Base-by-base conservation (phyloP, 768 basidiomycete genomes). In the Boletus reticulatus region DNA sequence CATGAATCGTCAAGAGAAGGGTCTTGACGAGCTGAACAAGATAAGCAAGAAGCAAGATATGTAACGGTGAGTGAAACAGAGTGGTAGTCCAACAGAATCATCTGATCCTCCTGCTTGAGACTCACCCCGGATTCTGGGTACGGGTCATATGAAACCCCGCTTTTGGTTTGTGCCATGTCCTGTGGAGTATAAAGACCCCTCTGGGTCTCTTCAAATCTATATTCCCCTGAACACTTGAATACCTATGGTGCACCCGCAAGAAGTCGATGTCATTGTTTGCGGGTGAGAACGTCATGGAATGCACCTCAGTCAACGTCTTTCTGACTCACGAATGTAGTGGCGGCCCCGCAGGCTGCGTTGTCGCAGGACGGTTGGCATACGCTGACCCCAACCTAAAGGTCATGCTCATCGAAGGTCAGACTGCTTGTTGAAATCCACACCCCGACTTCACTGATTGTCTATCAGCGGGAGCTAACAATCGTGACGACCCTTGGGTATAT, bases 401-500 rank as follows among this genome's bases (percentile, higher is more conserved):
- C 55, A 85, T 88, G 84, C 80, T 89, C 62, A 83, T 88, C 55
- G 87, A 88, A 76, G 87, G 84, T 81, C 52, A 20, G 68, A 31
- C 22, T 17, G 11, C 10, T 39, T 20, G 34, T 32, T 57, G 6
- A 44, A 13, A 19, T 14, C n/a, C 29, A 32, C 39, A 17, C 41
- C 32, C 27, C 6, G 20, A 14, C 50, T 45, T 36, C 27, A 37
- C 20, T 1, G 8, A 22, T 59, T 37, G n/a, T 13, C 24, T 22
- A 43, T 27, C 32, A 85, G 84, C 77, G 51, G 85, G 86, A 54
- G 82, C 83, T 19, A 87, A 87, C 75, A 88, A 87, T 71, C 76
- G 83, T 14, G 85, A 87, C 61, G 86, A 88, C 57, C 86, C 85
- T 43, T 87, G 84, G 85, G 87, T 88, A 48, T 88, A 87, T 67